Evolutionary conservation across 129 eudicot genomes (phyloP).

Genomic region (Chrysanthemum seticuspe): DNA sequence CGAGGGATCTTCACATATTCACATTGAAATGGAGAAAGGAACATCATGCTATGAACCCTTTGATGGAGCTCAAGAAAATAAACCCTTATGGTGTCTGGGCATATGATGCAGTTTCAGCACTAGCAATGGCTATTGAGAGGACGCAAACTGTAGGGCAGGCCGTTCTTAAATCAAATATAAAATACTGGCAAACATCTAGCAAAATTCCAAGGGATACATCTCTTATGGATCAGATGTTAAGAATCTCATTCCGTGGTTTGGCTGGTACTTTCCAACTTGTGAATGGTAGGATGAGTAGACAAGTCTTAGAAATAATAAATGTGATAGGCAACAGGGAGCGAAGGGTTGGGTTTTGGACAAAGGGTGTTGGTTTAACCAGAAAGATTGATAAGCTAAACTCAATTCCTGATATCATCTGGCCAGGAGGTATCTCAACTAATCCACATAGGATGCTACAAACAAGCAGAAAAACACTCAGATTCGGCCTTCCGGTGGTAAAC

Average conservation of each 20-base stretch:
- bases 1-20: conserved; percentile 29
- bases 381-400: conserved; percentile 13
- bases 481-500: conserved; percentile 28
- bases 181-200: no score
- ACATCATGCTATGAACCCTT: background rate
- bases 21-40: conserved; percentile 30
- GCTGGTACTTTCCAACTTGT: conserved; percentile 34
- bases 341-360: conserved; percentile 56
- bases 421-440: conserved; percentile 28
- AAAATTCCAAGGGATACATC: conserved; percentile 13
- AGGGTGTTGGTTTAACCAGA: conserved; percentile 21
- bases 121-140: conserved; percentile 50
- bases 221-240: conserved; percentile 27
- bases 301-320: conserved; percentile 34
- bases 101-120: conserved; percentile 46
- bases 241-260: conserved; percentile 36
- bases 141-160: no score
- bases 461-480: conserved; percentile 31
- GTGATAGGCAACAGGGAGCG: conserved; percentile 31
- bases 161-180: no score
- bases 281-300: conserved; percentile 16
- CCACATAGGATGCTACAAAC: conserved; percentile 29
- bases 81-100: conserved; percentile 38
- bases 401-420: conserved; percentile 30
- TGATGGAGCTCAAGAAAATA: conserved; percentile 17